These are phyloP conservation scores for Bisporella sp. DNA, from an alignment of 2,329 filamentous ascomycete genomes.

Conservation along the genomic window DNA sequence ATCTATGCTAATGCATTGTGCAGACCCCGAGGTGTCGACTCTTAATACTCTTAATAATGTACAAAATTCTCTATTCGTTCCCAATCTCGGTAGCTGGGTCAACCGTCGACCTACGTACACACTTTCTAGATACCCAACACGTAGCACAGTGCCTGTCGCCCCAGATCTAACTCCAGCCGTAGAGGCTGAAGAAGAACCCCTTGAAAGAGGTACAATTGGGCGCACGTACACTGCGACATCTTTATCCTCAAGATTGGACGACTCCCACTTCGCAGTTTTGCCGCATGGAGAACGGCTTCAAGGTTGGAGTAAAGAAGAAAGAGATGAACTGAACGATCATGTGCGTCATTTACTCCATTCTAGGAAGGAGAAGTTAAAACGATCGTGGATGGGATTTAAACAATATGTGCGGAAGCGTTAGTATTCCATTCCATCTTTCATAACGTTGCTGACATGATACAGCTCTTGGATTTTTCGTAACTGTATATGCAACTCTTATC, in stretches of 20 bases:
- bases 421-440: constrained; percentile 20
- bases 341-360: constrained; percentile 86
- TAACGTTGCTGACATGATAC: constrained; percentile 7
- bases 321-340: constrained; percentile 71
- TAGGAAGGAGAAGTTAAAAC: constrained; percentile 70
- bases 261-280: constrained; percentile 70
- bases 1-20: constrained; percentile 1
- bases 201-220: background rate
- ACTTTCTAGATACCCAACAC: constrained; percentile 45
- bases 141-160: constrained; percentile 1
- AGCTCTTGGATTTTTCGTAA: constrained; percentile 77
- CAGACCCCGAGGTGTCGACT: constrained; percentile 52
- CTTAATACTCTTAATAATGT: constrained; percentile 82
- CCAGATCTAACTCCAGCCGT: constrained; percentile 5
- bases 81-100: constrained; percentile 67
- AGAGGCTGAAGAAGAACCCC: constrained; percentile 10
- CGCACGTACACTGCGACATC: constrained; percentile 35
- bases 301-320: constrained; percentile 69
- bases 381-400: constrained; percentile 70
- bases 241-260: constrained; percentile 60
- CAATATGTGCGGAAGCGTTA: constrained; percentile 68
- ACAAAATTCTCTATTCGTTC: constrained; percentile 82
- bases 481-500: constrained; percentile 74
- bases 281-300: constrained; percentile 67
- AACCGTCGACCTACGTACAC: constrained; percentile 77